phyloP scores from a whole-genome alignment of 2,329 filamentous ascomycete genomes.

The Xylaria sp. region DNA sequence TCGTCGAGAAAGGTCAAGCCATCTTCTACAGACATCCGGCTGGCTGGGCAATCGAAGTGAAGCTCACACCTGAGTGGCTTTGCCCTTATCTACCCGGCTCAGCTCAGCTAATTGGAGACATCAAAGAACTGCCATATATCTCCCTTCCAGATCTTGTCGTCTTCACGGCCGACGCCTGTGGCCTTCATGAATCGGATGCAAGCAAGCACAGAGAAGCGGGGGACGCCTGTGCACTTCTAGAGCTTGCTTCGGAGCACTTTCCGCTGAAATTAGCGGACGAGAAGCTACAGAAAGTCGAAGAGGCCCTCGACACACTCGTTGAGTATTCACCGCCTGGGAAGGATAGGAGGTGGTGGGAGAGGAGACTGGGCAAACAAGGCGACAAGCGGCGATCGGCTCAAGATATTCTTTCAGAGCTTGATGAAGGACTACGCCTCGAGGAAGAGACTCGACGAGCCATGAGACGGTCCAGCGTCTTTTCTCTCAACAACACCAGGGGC shows the following conservation, averaged over 20 bases:
- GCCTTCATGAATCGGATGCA: constrained; percentile 36
- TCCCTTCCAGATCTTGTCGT: constrained; percentile 38
- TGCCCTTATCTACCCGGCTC: constrained; percentile 36
- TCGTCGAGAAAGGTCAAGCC: constrained; percentile 33
- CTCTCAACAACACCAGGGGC: constrained; percentile 30
- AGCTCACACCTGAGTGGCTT: constrained; percentile 40
- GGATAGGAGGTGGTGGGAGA: constrained; percentile 37
- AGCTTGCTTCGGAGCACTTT: constrained; percentile 36
- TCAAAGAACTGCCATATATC: constrained; percentile 33
- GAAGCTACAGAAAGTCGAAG: constrained; percentile 35
- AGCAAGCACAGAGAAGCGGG: constrained; percentile 32
- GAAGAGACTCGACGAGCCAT: constrained; percentile 29
- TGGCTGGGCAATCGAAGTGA: constrained; percentile 36
- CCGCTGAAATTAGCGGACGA: constrained; percentile 33
- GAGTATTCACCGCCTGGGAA: constrained; percentile 33
- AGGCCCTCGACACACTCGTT: constrained; percentile 37
- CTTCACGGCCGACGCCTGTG: constrained; percentile 39
- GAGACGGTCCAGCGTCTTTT: constrained; percentile 36
- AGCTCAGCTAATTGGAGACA: constrained; percentile 24
- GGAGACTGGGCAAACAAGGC: constrained; percentile 31
- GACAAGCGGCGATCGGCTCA: constrained; percentile 36
- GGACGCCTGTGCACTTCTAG: constrained; percentile 33
- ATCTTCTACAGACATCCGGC: constrained; percentile 36
- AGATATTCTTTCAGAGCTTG: constrained; percentile 39
- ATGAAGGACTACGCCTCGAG: constrained; percentile 34